Evolutionary conservation across 2,329 filamentous ascomycete genomes (phyloP), one percentile per base, ranked within the genome.

Genomic region (Cryphonectria japonica): DNA sequence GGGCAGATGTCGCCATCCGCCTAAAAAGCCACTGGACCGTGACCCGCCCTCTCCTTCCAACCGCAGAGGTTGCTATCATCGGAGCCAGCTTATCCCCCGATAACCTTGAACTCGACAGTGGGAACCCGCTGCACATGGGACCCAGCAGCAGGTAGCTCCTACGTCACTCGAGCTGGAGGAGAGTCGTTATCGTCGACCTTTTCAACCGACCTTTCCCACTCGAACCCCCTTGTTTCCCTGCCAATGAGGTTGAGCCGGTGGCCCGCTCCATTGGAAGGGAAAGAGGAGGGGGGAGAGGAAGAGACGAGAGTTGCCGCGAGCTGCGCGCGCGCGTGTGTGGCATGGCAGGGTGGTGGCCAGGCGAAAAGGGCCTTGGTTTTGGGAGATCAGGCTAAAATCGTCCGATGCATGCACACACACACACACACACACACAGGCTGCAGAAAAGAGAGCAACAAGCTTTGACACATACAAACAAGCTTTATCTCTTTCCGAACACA

Each of bases 331-430:
- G 22, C 22, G 22, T 9, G 46, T 50, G 46, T 50, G 46, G 46
- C 22, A 59, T 50, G 46, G 46, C 22, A 59, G 54, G 54, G 54
- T 59, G 54, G 54, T 50, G 22, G 46, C 46, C 46, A 50, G 46
- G 22, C 46, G 14, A 59, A 13, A 14, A 19, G 32, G 34, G 34
- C 11, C 54, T 32, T 59, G 54, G 6, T 59, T 22, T 29, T 59
- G 26, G 8, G 54, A 59, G 26, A 59, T 59, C 54, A 59, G 54
- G 54, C 54, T 59, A 32, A 59, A 59, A 26, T 59, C 54, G 13
- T 29, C 13, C 54, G 13, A 32, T 34, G 54, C 54, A 59, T 34
- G 29, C 54, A 32, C 52, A 29, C 3, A n/a, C 6, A 52, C 54
- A 32, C 52, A 29, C 3, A n/a, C 6, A 52, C 26, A 50, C 26